phyloP scores from a whole-genome alignment of 192 early-diverging fungal species.

The Cladochytrium replicatum region DNA sequence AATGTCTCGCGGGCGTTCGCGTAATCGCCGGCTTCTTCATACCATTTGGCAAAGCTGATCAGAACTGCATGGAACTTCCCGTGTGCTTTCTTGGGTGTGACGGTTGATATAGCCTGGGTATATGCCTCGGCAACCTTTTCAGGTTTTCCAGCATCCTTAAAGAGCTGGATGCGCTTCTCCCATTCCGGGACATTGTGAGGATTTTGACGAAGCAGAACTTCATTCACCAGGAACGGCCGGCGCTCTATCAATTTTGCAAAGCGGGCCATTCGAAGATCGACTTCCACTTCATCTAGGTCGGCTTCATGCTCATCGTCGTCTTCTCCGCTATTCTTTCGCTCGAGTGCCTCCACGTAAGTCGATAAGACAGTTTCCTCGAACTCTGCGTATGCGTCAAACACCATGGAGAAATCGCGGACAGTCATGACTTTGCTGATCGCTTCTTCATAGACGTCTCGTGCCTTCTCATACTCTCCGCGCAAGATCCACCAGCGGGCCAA shows the following conservation, averaged over 20 bases:
- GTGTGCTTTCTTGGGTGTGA: slow-evolving; percentile 65
- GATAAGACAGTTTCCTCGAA: slow-evolving; percentile 76
- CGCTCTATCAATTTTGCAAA: slow-evolving; percentile 89
- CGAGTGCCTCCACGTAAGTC: slow-evolving; percentile 60
- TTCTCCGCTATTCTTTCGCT: slow-evolving; percentile 27
- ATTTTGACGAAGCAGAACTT: slow-evolving; percentile 83
- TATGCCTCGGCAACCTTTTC: slow-evolving; percentile 63
- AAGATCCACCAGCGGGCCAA: slow-evolving; percentile 76
- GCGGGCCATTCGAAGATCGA: slow-evolving; percentile 76
- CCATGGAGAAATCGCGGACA: slow-evolving; percentile 83
- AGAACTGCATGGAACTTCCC: slow-evolving; percentile 75
- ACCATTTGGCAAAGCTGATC: slow-evolving; percentile 76
- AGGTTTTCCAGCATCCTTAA: slow-evolving; percentile 31
- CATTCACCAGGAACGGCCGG: slow-evolving; percentile 85
- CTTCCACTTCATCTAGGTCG: slow-evolving; percentile 38
- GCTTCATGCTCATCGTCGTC: slow-evolving; percentile 30
- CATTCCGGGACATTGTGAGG: slow-evolving; percentile 86
- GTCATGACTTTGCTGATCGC: slow-evolving; percentile 67
- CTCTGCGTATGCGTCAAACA: slow-evolving; percentile 95
- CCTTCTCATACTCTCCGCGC: slow-evolving; percentile 67
- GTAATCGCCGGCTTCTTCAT: slow-evolving; percentile 50
- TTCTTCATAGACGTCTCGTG: slow-evolving; percentile 92
- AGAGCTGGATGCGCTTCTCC: slow-evolving; percentile 75
- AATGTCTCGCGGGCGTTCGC: slow-evolving; percentile 65
- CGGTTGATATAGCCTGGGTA: slow-evolving; percentile 55